A percentile compares a stretch with the other conserved stretches of the same genome.
Evolutionary conservation across 2,329 filamentous ascomycete genomes (phyloP).

Genomic region (Chrysoporthe austroafricana): DNA sequence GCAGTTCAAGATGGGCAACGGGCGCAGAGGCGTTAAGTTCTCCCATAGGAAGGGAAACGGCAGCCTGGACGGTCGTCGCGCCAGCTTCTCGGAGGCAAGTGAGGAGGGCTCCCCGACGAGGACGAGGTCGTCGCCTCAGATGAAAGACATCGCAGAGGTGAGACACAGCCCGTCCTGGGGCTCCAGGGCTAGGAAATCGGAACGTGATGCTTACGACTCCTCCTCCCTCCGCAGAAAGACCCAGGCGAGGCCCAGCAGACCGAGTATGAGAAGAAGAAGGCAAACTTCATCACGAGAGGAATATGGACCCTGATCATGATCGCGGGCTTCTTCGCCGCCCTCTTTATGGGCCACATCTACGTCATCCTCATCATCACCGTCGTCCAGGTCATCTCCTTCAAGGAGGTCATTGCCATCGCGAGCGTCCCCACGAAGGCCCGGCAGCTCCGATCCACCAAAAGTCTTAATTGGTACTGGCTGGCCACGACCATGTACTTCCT

Average conservation of each 20-base stretch:
- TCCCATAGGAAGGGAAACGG: constrained; percentile 55
- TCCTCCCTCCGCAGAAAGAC: constrained; percentile 43
- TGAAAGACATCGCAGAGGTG: constrained; percentile 46
- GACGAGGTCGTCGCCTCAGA: constrained; percentile 34
- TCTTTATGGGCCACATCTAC: constrained; percentile 97
- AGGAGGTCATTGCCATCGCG: constrained; percentile 97
- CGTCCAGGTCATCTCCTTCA: constrained; percentile 96
- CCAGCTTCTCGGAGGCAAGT: constrained; percentile 73
- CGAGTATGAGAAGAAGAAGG: constrained; percentile 98
- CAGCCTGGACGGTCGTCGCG: constrained; percentile 60
- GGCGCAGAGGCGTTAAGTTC: constrained; percentile 59
- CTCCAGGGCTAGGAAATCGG: no score
- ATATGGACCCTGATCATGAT: constrained; percentile 99
- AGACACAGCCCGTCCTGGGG: not conserved
- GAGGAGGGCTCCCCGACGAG: constrained; percentile 53
- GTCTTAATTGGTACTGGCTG: constrained; percentile 98
- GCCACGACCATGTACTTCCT: constrained; percentile 99
- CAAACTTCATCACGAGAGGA: constrained; percentile 93
- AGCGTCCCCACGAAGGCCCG: constrained; percentile 91
- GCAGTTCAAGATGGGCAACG: constrained; percentile 37
- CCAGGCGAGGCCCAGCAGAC: constrained; percentile 46
- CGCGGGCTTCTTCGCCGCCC: constrained; percentile 82
- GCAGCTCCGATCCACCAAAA: constrained; percentile 91
- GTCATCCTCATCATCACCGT: constrained; percentile 91
- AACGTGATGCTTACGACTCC: constrained; percentile 30